phyloP scores from a whole-genome alignment of 139 green algal genomes.

The Chlamydomonas eustigma region DNA sequence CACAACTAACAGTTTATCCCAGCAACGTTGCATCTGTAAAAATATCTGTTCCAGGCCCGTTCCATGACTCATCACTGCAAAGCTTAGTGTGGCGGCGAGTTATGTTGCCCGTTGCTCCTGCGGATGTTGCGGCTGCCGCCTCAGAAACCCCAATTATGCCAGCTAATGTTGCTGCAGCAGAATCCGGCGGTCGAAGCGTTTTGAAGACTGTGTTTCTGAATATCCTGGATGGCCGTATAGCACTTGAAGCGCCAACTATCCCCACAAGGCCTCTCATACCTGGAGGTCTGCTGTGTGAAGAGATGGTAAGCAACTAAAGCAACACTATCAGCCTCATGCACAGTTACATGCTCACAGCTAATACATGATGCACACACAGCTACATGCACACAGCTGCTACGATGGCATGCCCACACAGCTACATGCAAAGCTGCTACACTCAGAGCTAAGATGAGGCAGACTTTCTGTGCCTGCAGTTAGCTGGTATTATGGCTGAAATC shows the following conservation, averaged over 20 bases:
- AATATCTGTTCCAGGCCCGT: not conserved
- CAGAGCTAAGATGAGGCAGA: no score
- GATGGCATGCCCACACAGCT: no score
- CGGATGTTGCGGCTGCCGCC: not conserved
- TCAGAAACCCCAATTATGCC: not conserved
- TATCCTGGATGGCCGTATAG: not conserved
- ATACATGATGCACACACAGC: no score
- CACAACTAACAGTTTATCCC: no score
- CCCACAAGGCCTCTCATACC: not conserved
- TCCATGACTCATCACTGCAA: not conserved
- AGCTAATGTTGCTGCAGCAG: slow-evolving; percentile 4
- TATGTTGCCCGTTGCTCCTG: not conserved
- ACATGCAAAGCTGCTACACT: no score
- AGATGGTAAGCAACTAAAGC: slow-evolving; percentile 33
- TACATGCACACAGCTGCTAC: no score
- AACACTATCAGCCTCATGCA: no score
- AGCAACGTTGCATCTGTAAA: not conserved
- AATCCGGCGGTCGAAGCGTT: not conserved
- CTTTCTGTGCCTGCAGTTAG: no score
- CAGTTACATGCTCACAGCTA: no score
- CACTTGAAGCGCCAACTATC: not conserved
- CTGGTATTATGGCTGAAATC: no score
- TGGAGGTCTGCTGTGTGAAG: slow-evolving; percentile 21
- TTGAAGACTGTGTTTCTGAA: not conserved
- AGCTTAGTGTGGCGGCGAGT: not conserved